Base-by-base conservation (phyloP, 495 filamentous ascomycete species). In the Neurospora cerealis region DNA sequence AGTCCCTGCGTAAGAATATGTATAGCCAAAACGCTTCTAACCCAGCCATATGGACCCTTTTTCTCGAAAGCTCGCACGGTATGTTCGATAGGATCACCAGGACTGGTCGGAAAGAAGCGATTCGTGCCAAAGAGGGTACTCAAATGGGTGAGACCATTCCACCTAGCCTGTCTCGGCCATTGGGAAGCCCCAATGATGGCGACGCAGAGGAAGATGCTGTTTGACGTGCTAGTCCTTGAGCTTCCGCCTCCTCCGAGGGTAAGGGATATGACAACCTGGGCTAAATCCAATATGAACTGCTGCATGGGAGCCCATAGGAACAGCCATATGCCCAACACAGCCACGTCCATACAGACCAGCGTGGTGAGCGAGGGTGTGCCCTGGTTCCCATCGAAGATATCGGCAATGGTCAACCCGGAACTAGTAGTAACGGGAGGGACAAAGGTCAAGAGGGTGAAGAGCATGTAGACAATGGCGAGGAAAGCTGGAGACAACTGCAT, bases 401-500 rank as follows among this genome's bases (percentile, higher is more conserved):
- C 84, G 62, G 86, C 85, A 71, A 88, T 81, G 71, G 83, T 83
- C 34, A 85, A 83, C 69, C 86, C 85, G 60, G 85, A 83, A 72
- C 88, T 84, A n/a, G 87, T 85, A 21, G 85, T 84, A 48, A 88
- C 88, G 8, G 93, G 93, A 38, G 94, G 92, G 75, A 97, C 94
- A 80, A 97, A 98, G 38, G 96, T 98, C 76, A 98, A 86, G 70
- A 93, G 87, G 69, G 96, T 94, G 85, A 97, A 99, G 75, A 98
- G 88, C 78, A 94, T 91, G 79, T 99, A 96, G 80, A 97, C 93
- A 79, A 93, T 85, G 71, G 94, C 94, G 74, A 98, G 87, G 72
- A 97, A 89, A 77, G 94, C 93, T 34, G 95, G 93, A 36, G 96
- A 95, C n/a, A 97, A 89, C 81, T 97, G 96, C 78, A 99, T 90